A percentile compares a stretch with the other conserved stretches of the same genome.
Evolutionary conservation across 2,329 filamentous ascomycete genomes (phyloP).

Genomic region (Zymoseptoria brevis): DNA sequence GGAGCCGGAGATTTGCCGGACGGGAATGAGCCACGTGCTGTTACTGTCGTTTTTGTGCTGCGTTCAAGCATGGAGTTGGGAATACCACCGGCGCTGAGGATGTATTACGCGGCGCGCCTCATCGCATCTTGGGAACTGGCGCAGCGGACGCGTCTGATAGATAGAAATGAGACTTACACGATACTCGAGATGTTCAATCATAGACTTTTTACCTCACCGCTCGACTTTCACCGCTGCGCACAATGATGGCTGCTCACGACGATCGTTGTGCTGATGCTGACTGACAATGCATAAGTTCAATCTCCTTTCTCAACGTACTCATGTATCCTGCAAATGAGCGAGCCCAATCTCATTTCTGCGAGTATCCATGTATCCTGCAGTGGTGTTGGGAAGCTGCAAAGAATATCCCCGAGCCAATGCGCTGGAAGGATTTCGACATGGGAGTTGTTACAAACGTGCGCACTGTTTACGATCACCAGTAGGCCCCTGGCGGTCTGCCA

Average conservation of each 20-base stretch:
- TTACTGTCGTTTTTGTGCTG: background rate
- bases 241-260: too few species aligned
- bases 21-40: background rate
- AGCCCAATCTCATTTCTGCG: background rate
- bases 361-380: background rate
- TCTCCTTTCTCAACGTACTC: too few species aligned
- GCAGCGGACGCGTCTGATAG: background rate
- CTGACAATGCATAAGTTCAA: too few species aligned
- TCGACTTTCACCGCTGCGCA: background rate
- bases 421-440: background rate
- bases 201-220: background rate
- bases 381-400: background rate
- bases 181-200: background rate
- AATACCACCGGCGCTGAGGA: background rate
- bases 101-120: background rate
- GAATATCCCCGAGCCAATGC: background rate
- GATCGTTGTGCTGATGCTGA: too few species aligned
- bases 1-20: constrained; percentile 2
- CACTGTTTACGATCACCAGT: background rate
- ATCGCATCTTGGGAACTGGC: background rate
- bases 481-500: background rate
- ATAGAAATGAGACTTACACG: background rate
- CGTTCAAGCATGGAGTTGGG: constrained; percentile 2
- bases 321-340: background rate
- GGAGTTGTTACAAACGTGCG: background rate